These are phyloP conservation scores for Xylariaceae sp. DNA, from an alignment of 2,329 filamentous ascomycete species.

Conservation along the genomic window DNA sequence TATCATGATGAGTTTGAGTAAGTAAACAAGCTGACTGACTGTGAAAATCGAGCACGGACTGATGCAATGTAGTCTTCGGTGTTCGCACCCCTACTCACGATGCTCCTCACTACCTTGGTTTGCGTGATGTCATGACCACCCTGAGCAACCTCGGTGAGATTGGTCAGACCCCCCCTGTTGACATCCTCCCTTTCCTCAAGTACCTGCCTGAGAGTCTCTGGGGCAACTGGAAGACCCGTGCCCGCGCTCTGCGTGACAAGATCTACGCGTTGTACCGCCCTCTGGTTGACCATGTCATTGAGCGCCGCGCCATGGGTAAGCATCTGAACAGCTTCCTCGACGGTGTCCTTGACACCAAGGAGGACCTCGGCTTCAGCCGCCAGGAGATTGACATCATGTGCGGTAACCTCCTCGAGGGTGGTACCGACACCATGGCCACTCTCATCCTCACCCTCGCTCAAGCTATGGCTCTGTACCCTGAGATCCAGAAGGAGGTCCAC, in stretches of 20 bases:
- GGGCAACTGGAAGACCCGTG: slow-evolving; percentile 8
- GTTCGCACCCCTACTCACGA: slow-evolving; percentile 1
- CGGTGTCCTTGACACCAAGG: slow-evolving; percentile 17
- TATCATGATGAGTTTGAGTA: slow-evolving; percentile 9
- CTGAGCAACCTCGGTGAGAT: neutral
- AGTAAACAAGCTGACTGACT: neutral
- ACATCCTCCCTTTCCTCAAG: slow-evolving; percentile 16
- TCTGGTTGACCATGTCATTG: neutral
- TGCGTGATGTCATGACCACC: neutral
- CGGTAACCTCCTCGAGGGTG: slow-evolving; percentile 30
- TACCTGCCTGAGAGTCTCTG: slow-evolving; percentile 9
- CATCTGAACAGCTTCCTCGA: slow-evolving; percentile 10
- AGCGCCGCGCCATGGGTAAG: neutral
- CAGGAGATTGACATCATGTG: slow-evolving; percentile 36
- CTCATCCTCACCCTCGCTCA: slow-evolving; percentile 35
- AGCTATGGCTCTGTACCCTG: slow-evolving; percentile 39
- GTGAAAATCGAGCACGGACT: neutral
- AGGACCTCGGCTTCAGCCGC: slow-evolving; percentile 27
- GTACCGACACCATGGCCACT: slow-evolving; percentile 33
- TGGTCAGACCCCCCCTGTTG: slow-evolving; percentile 15
- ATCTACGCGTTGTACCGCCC: neutral
- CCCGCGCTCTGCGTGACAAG: neutral
- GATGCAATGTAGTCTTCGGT: slow-evolving; percentile 1
- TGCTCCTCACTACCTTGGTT: slow-evolving; percentile 4
- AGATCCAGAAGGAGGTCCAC: slow-evolving; percentile 37